A percentile compares a stretch with the other conserved stretches of the same genome.
These are phyloP conservation scores for Mucor mucedo DNA, from an alignment of 371 early-diverging fungal species.

Conservation along the genomic window DNA sequence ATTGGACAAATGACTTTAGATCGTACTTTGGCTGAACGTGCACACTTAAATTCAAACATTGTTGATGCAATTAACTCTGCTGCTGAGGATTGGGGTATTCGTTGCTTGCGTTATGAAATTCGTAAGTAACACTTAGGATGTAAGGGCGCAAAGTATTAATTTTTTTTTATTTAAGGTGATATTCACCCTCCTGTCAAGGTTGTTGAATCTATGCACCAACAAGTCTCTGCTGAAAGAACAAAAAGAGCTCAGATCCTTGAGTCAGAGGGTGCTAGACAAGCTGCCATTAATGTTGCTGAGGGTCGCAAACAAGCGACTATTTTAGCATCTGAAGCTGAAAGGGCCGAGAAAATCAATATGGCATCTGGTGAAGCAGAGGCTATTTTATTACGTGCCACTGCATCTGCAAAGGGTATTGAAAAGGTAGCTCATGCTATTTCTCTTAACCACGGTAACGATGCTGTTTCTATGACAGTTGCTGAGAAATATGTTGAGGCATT, in stretches of 20 bases:
- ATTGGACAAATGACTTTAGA: constrained; percentile 98
- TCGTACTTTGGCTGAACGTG: constrained; percentile 93
- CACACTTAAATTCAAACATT: constrained; percentile 90
- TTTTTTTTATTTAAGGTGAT: constrained; percentile 63
- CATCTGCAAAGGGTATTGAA: constrained; percentile 84
- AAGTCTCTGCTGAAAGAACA: constrained; percentile 95
- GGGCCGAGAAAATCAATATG: constrained; percentile 87
- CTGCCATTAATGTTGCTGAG: constrained; percentile 97
- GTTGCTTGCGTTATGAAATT: constrained; percentile 92
- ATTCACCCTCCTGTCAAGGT: constrained; percentile 97
- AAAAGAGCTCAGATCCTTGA: constrained; percentile 97
- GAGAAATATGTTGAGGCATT: constrained; percentile 97
- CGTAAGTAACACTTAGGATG: constrained; percentile 40
- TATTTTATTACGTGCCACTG: constrained; percentile 84
- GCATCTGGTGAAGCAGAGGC: constrained; percentile 92
- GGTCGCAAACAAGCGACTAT: constrained; percentile 93
- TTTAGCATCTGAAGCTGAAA: constrained; percentile 93
- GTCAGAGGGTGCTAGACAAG: constrained; percentile 93
- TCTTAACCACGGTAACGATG: constrained; percentile 75
- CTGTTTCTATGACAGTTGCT: constrained; percentile 93
- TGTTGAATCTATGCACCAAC: constrained; percentile 96
- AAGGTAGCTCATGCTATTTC: constrained; percentile 82
- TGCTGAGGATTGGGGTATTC: constrained; percentile 95
- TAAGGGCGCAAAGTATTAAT: not conserved
- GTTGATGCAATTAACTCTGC: constrained; percentile 95